Evolutionary conservation across 2,329 filamentous ascomycete genomes (phyloP).

Genomic region (Fusarium ambrosium): DNA sequence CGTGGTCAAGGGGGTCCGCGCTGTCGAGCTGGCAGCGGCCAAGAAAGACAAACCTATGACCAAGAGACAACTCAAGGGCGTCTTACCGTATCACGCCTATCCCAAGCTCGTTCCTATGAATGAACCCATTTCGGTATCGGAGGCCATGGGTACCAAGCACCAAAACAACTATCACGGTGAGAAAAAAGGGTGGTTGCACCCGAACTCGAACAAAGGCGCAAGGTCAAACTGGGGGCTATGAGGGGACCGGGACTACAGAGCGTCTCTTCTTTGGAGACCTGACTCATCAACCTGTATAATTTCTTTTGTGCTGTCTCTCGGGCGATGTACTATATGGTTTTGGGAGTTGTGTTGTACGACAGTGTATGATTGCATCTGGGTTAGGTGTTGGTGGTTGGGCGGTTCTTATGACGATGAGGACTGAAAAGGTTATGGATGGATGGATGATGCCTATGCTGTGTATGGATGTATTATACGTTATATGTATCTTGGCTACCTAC

Average conservation of each 20-base stretch:
- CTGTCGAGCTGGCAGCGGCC: constrained; percentile 44
- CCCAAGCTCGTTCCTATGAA: constrained; percentile 52
- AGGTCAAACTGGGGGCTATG: constrained; percentile 47
- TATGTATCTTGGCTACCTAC: background rate
- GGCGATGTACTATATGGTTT: constrained; percentile 22
- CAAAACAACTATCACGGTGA: constrained; percentile 34
- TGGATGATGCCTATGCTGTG: background rate
- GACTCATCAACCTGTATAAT: constrained; percentile 14
- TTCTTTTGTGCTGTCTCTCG: constrained; percentile 17
- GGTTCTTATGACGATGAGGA: constrained; percentile 22
- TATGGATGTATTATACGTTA: constrained; percentile 3
- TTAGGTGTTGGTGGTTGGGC: constrained; percentile 28
- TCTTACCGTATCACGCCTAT: constrained; percentile 55
- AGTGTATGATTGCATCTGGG: constrained; percentile 34
- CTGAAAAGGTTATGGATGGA: constrained; percentile 2
- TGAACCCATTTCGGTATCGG: constrained; percentile 53
- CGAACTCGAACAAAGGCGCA: constrained; percentile 38
- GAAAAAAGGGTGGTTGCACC: constrained; percentile 47
- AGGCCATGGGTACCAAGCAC: constrained; percentile 48
- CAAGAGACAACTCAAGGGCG: constrained; percentile 46
- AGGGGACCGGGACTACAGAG: background rate
- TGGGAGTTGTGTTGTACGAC: constrained; percentile 20
- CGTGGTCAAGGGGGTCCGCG: constrained; percentile 74
- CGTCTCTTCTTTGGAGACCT: background rate
- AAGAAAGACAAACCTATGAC: constrained; percentile 44